These are phyloP conservation scores for Hirsutella thompsonii DNA, from an alignment of 2,329 filamentous ascomycete species.

Conservation along the genomic window DNA sequence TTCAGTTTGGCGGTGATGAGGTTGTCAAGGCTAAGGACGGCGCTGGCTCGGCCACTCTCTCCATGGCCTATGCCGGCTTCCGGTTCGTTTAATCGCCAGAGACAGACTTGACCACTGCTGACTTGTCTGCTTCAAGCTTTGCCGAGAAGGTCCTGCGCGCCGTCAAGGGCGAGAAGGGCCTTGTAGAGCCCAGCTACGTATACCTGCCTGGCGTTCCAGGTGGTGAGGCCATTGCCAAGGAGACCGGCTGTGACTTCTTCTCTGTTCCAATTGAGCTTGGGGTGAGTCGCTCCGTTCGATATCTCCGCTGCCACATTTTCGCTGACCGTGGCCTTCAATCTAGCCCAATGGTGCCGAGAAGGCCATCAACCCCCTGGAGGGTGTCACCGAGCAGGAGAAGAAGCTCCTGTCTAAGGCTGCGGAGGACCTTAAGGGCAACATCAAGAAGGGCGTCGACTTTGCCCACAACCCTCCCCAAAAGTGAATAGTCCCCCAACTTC, in stretches of 20 bases:
- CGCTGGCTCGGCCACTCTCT: conserved; percentile 78
- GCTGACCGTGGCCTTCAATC: conserved; percentile 4
- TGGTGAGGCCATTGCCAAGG: conserved; percentile 74
- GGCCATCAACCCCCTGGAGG: conserved; percentile 64
- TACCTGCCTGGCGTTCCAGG: conserved; percentile 85
- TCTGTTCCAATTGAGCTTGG: conserved; percentile 92
- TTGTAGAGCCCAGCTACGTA: conserved; percentile 90
- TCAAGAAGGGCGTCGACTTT: conserved; percentile 86
- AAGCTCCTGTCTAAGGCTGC: conserved; percentile 64
- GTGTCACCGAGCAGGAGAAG: conserved; percentile 79
- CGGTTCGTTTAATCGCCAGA: conserved; percentile 42
- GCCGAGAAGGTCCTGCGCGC: conserved; percentile 91
- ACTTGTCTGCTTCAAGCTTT: conserved; percentile 44
- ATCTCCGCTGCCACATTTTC: neutral
- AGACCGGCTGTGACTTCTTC: conserved; percentile 84
- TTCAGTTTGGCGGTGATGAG: conserved; percentile 97
- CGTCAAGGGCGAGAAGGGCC: conserved; percentile 75
- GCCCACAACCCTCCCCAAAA: conserved; percentile 79
- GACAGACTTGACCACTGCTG: neutral
- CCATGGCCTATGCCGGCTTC: conserved; percentile 93
- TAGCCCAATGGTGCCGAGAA: conserved; percentile 78
- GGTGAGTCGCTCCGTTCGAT: conserved; percentile 42
- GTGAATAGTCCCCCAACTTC: conserved; percentile 38
- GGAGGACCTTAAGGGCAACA: conserved; percentile 79
- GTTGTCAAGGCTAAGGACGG: conserved; percentile 93